Evolutionary conservation across 306 rosid genomes (phyloP), one percentile per base, ranked within the genome.

Genomic region (Vigna mungo): DNA sequence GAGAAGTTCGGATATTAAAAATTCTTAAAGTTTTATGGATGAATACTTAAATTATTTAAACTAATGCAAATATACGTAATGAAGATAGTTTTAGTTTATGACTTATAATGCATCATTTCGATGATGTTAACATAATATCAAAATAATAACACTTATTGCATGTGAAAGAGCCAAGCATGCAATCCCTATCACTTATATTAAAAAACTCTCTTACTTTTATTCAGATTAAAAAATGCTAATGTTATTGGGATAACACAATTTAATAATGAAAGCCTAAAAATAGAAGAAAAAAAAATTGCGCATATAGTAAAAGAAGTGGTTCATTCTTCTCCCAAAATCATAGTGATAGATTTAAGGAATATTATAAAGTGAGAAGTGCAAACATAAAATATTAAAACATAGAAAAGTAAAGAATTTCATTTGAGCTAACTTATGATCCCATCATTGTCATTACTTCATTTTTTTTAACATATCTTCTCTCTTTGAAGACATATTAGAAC

Each of bases 381-480:
- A 8, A 36, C 12, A 76, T 5, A 76, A 34, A 47, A 62, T 49
- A 61, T 27, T 27, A 36, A 55, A 72, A 21, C 41, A 37, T 20
- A 39, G 32, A 12, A 16, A 47, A 52, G 16, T 34, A 71, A 5
- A 21, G 43, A 2, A 21, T 41, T 39, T 37, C 16, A 15, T 21
- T 72, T 36, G 17, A 15, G n/a, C 8, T 74, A 25, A 10, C 17
- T 56, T 48, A 27, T 27, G 47, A 59, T 27, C 60, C 7, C 16
- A 37, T 63, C 69, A 36, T 48, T 60, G 71, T 66, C 21, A 48
- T 10, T 65, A 15, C 14, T 51, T 76, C 34, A 21, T 70, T 51
- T 51, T 63, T 73, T 9, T 41, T 55, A 43, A 68, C 55, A 16
- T 36, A 44, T 78, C 37, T 27, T 34, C 75, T 68, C 69, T 46